A percentile compares a stretch with the other conserved stretches of the same genome.
These are phyloP conservation scores for Prunus mira DNA, from an alignment of 306 rosid genomes.

Conservation along the genomic window DNA sequence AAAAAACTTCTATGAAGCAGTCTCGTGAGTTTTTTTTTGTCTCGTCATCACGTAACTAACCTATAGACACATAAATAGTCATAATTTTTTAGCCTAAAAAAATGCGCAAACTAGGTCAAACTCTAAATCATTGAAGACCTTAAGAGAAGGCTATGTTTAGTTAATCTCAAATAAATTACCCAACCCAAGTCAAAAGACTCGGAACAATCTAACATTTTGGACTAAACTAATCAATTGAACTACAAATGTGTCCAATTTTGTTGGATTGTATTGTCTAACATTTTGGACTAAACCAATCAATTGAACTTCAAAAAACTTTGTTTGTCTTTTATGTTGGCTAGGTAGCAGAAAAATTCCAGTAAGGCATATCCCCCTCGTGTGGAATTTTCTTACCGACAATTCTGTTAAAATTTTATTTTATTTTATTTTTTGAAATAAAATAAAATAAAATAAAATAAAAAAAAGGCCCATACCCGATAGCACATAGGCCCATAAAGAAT, in stretches of 20 bases:
- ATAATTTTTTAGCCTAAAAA: background rate
- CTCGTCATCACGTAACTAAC: no score
- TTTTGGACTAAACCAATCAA: background rate
- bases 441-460: background rate
- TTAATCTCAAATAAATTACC: no score
- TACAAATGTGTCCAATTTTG: background rate
- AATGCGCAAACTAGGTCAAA: background rate
- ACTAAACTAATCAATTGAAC: background rate
- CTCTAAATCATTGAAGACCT: background rate
- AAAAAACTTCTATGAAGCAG: no score
- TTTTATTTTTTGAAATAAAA: background rate
- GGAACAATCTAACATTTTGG: background rate
- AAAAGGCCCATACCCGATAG: background rate
- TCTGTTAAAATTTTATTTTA: background rate
- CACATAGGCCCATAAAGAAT: background rate
- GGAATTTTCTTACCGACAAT: background rate
- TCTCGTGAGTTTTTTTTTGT: no score
- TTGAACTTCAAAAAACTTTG: background rate
- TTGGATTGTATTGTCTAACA: background rate
- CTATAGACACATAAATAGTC: no score
- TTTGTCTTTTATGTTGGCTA: background rate
- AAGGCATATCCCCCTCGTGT: background rate
- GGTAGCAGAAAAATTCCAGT: background rate
- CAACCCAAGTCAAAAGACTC: background rate
- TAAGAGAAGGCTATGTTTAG: background rate